Evolutionary conservation across 305 asterid genomes (phyloP).

Genomic region (Petunia hybrid): DNA sequence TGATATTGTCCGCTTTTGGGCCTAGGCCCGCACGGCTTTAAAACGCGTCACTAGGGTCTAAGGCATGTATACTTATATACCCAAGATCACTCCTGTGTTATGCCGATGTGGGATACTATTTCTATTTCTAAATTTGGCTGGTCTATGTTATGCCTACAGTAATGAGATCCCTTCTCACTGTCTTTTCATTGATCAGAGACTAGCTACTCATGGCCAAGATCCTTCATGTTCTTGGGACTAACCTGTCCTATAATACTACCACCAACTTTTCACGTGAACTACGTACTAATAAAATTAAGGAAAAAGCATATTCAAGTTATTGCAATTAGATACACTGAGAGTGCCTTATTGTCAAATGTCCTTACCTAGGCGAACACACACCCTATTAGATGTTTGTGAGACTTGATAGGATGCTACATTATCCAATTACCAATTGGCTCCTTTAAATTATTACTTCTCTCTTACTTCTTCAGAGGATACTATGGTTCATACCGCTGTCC

Average conservation of each 20-base stretch:
- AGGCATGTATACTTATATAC: too few relatives aligned
- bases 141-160: constrained; percentile 5
- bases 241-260: neutral
- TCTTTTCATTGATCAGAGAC: constrained; percentile 17
- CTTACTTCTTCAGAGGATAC: too few relatives aligned
- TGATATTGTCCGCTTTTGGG: too few relatives aligned
- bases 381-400: neutral
- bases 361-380: neutral
- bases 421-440: neutral
- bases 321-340: neutral
- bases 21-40: too few relatives aligned
- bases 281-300: neutral
- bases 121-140: constrained; percentile 1
- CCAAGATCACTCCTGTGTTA: too few relatives aligned
- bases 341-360: neutral
- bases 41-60: too few relatives aligned
- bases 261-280: neutral
- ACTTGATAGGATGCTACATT: neutral
- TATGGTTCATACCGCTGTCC: too few relatives aligned
- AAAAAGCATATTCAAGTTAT: neutral
- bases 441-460: neutral
- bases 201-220: neutral
- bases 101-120: too few relatives aligned
- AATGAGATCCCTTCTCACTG: constrained; percentile 6
- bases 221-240: constrained; percentile 17